Evolutionary conservation across 305 asterid genomes (phyloP), one percentile per base, ranked within the genome.

Genomic region (Stenogyne calaminthoides): DNA sequence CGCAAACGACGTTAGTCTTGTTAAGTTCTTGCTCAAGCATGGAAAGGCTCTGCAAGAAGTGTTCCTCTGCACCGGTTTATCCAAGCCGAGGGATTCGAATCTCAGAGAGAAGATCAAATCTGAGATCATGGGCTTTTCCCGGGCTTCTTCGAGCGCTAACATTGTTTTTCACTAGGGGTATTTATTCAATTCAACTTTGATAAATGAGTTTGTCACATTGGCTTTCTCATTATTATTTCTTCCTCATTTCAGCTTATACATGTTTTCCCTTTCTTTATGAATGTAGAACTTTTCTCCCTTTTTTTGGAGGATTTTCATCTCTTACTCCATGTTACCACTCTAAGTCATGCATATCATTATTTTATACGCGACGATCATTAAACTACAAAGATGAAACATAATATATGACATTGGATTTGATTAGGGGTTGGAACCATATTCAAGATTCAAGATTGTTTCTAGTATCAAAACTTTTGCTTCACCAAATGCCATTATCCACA

Each of bases 1-100:
- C n/a, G 86, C 82, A 36, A 85, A 79, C 74, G 89, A 88, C 19
- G 80, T 93, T 47, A 84, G 87, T 49, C 79, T 93, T 0, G 89
- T 91, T 34, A 85, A 84, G 74, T 93, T 89, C 58, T 76, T 93
- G 78, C 86, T 93, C n/a, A 91, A 89, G 82, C 89, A 93, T 75
- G 96, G 90, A 1, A 85, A 88, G 37, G 89, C 68, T 37, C 63
- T 93, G 83, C 80, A 80, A 60, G 75, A 91, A 70, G 73, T 93
- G 81, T 79, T 84, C 62, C 82, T 88, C 5, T 67, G 76, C 77
- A 69, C 76, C 34, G 76, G 80, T 27, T 60, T 83, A n/a, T 83
- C 89, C 49, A 87, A 77, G 76, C 77, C 80, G 12, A 84, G 78
- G 73, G 88, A 86, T 40, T 82, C 89, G 1, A 86, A 78, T 18